These are phyloP conservation scores for Plasmodium knowlesi DNA, from an alignment of 169 alveolate species.

Conservation along the genomic window DNA sequence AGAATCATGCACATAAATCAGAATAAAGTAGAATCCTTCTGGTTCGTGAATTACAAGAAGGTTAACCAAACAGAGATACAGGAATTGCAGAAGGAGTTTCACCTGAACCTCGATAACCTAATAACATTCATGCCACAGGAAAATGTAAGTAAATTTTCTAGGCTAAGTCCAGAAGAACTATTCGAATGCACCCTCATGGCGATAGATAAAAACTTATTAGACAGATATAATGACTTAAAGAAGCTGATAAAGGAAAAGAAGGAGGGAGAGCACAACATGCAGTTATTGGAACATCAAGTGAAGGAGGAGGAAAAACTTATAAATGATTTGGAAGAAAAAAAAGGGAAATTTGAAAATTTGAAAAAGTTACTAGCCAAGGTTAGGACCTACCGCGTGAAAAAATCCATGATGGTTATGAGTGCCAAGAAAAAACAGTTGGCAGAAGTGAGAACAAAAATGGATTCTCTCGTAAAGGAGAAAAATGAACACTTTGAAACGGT, in stretches of 20 bases:
- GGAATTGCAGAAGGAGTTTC: constrained; percentile 63
- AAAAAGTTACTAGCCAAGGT: constrained; percentile 14
- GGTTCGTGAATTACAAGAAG: constrained; percentile 77
- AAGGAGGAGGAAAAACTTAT: constrained; percentile 32
- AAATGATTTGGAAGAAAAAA: constrained; percentile 26
- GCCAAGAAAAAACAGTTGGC: constrained; percentile 52
- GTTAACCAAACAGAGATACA: constrained; percentile 65
- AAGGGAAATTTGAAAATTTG: constrained; percentile 22
- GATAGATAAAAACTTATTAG: constrained; percentile 68
- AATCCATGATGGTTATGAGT: constrained; percentile 25
- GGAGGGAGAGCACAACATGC: constrained; percentile 30
- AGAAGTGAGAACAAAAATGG: constrained; percentile 61
- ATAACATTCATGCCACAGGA: constrained; percentile 84
- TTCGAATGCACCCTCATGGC: constrained; percentile 80
- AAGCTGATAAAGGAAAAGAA: constrained; percentile 59
- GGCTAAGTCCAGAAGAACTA: constrained; percentile 79
- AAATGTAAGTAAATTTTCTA: constrained; percentile 82
- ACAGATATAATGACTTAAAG: constrained; percentile 43
- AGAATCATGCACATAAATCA: constrained; percentile 46
- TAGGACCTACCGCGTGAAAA: constrained; percentile 20
- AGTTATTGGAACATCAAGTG: constrained; percentile 67
- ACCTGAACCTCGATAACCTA: constrained; percentile 77
- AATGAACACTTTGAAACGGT: constrained; percentile 26
- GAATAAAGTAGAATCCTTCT: constrained; percentile 30
- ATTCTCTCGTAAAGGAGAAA: constrained; percentile 67